Evolutionary conservation across 495 filamentous ascomycete species (phyloP), one percentile per base, ranked within the genome.

Genomic region (Neurospora africana): DNA sequence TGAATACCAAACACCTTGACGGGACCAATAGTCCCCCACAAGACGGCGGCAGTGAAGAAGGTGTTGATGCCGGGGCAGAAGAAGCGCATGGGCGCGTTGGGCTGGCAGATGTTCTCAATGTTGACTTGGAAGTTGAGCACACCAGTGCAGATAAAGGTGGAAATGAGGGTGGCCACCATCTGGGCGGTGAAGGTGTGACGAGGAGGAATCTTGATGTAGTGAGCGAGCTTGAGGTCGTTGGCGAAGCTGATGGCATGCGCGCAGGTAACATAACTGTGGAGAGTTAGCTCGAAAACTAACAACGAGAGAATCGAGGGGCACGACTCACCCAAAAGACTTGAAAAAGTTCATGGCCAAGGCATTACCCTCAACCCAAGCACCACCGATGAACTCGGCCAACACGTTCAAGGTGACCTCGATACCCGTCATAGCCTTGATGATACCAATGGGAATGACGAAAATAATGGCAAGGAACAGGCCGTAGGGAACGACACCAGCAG

Each of bases 11-110:
- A 84, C 21, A 83, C 76, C 77, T 83, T 84, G 65, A 78, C 72
- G n/a, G 82, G 82, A 3, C 82, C 82, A 23, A 84, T 77, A 3
- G 82, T 84, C 15, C 82, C 82, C 82, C 82, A 84, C 37, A 84
- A 80, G 2, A 84, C 80, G 30, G 82, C 79, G 8, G 82, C 79
- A 1, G 82, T 84, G 74, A 84, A 84, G 72, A 83, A 83, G 17
- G 81, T 81, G 76, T 83, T 84, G 58, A 79, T 73, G 15, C 78
- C 78, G 37, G 82, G 82, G 74, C 82, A 84, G 47, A 76, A 79
- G 72, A 83, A 83, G 10, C 77, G 76, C 73, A 79, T 81, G 0
- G 82, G 81, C 39, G 82, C 82, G 13, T 80, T 38, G n/a, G 71
- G 30, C 9, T 82, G 83, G 77, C 82, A 84, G 5, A 84, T 75